phyloP scores from a whole-genome alignment of 2,329 filamentous ascomycete species.

The Cladosporium sp. region DNA sequence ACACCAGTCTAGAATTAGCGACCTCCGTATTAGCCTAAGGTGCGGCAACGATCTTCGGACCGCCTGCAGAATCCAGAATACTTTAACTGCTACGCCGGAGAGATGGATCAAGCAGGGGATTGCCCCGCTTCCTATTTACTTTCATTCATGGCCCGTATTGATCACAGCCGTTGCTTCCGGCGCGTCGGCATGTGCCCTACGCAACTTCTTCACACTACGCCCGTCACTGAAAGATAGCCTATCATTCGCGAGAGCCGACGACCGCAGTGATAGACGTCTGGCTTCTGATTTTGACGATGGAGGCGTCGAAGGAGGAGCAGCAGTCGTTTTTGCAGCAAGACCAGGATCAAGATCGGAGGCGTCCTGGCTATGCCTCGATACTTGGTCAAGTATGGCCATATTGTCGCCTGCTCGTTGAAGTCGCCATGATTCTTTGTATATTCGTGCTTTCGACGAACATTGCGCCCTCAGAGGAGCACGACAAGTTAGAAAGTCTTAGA shows the following conservation, averaged over 20 bases:
- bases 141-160: not conserved
- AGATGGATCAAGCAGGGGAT: not conserved
- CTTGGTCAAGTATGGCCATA: conserved; percentile 2
- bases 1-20: conserved; percentile 1
- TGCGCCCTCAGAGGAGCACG: not conserved
- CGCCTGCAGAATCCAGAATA: not conserved
- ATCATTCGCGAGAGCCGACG: too few relatives aligned
- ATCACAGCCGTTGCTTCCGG: too few relatives aligned
- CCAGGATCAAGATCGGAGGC: not conserved
- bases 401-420: not conserved
- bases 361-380: not conserved
- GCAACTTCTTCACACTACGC: too few relatives aligned
- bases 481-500: not conserved
- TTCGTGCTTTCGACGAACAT: not conserved
- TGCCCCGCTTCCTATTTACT: not conserved
- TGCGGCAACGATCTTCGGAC: not conserved
- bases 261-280: too few relatives aligned
- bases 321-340: not conserved
- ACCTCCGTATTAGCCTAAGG: conserved; percentile 9
- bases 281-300: not conserved
- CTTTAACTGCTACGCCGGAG: conserved; percentile 7
- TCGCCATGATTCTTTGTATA: conserved; percentile 7
- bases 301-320: not conserved
- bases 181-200: too few relatives aligned
- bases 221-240: too few relatives aligned